Evolutionary conservation across 768 basidiomycete genomes (phyloP).

Genomic region (Serpula lacrymans): DNA sequence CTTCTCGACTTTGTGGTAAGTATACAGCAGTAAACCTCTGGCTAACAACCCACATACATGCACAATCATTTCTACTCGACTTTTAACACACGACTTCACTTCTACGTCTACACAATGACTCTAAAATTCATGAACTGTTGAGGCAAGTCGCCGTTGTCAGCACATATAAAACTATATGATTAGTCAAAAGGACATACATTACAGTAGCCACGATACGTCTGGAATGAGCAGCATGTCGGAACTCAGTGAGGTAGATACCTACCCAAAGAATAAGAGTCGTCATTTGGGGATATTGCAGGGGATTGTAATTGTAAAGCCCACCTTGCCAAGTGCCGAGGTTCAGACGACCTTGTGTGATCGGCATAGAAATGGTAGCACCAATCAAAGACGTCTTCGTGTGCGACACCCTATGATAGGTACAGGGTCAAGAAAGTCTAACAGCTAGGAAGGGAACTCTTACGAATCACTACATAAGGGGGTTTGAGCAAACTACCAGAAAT

Average conservation of each 20-base stretch:
- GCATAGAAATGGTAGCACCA: slow-evolving; percentile 78
- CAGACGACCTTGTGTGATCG: slow-evolving; percentile 74
- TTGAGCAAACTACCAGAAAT: slow-evolving; percentile 2
- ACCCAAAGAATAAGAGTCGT: slow-evolving; percentile 3
- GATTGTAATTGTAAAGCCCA: slow-evolving; percentile 19
- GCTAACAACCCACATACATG: too few relatives aligned
- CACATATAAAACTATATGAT: too few relatives aligned
- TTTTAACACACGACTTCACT: too few relatives aligned
- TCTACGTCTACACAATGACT: too few relatives aligned
- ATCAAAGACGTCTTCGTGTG: slow-evolving; percentile 89
- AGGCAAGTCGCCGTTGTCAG: too few relatives aligned
- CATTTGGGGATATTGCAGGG: neutral
- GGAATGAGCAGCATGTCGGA: slow-evolving; percentile 64
- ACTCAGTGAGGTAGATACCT: slow-evolving; percentile 89
- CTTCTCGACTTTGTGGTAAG: too few relatives aligned
- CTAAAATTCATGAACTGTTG: too few relatives aligned
- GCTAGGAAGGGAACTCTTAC: slow-evolving; percentile 39
- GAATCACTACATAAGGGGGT: slow-evolving; percentile 55
- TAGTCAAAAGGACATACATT: slow-evolving; percentile 51
- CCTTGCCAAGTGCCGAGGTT: slow-evolving; percentile 96
- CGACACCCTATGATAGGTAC: slow-evolving; percentile 54
- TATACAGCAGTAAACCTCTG: too few relatives aligned
- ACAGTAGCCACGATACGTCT: slow-evolving; percentile 79
- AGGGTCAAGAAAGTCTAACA: neutral
- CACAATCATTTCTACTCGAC: too few relatives aligned